Evolutionary conservation across 345 rosid genomes (phyloP), one percentile per base, ranked within the genome.

Genomic region (Atalantia buxifolia): DNA sequence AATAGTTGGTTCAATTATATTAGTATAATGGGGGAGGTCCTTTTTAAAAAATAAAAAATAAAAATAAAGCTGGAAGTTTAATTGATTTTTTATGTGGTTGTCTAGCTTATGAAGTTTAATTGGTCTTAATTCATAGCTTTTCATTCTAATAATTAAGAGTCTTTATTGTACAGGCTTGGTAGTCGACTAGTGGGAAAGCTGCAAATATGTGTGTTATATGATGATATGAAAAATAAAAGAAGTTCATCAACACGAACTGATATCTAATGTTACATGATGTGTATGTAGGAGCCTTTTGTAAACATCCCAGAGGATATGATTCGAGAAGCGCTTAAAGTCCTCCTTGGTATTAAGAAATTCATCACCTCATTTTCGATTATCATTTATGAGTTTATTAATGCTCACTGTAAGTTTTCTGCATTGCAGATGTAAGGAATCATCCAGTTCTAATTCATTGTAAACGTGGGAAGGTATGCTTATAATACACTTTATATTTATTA

Each of bases 391-490:
- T 69, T 53, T 24, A 28, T 50, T 56, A 38, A 18, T 53, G 80
- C 42, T 80, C 21, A 78, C 38, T 53, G 21, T 21, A 66, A 19
- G 4, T 24, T 73, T 24, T 63, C 55, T 76, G 30, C 64, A 35
- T 42, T 81, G 81, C 82, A 95, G 99, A 95, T 87, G 92, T 83
- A 76, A 92, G 87, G 87, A 95, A 93, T 79, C 99, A 92, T 82
- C 99, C 99, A 2, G 81, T 95, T 84, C 71, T 95, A 79, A 91
- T 95, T 79, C 99, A 95, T 72, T 95, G 98, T 77, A 95, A 95
- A 48, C 82, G 98, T 57, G 99, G 99, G 79, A 95, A 95, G 98
- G 99, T 93, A 85, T 64, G 85, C 81, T 24, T 42, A 27, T 22
- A 48, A 40, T 70, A 38, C 24, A 14, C 55, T 68, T 50, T 19